phyloP scores from a whole-genome alignment of 495 filamentous ascomycete genomes.

The Sphaerosporella brunnea region DNA sequence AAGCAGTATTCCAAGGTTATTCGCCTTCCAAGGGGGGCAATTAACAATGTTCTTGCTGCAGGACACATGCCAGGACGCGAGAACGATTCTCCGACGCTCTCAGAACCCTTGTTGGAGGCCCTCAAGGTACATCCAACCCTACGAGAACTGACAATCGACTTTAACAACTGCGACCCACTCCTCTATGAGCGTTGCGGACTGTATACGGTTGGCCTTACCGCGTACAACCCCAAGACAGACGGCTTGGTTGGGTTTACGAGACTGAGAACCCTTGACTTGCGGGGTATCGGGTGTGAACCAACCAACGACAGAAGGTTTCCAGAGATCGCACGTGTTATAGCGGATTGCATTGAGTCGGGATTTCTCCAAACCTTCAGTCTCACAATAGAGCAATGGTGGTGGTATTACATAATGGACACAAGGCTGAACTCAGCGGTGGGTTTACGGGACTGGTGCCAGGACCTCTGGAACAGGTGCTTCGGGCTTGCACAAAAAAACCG shows the following conservation, averaged over 20 bases:
- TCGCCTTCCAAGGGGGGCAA: too few species aligned
- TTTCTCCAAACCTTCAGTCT: background rate
- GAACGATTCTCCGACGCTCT: too few species aligned
- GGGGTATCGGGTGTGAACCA: conserved; percentile 4
- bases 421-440: too few species aligned
- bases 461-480: conserved; percentile 12
- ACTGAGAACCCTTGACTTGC: conserved; percentile 10
- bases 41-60: too few species aligned
- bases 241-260: conserved; percentile 15
- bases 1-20: too few species aligned
- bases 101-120: too few species aligned
- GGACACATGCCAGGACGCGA: too few species aligned
- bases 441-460: conserved; percentile 9
- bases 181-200: background rate
- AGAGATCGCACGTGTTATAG: conserved; percentile 11
- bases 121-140: too few species aligned
- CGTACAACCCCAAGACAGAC: conserved; percentile 1
- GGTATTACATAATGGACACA: background rate
- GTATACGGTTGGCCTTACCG: background rate
- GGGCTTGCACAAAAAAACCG: conserved; percentile 3
- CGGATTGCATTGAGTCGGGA: conserved; percentile 6
- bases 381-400: background rate
- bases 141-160: conserved; percentile 16
- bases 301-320: conserved; percentile 1
- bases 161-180: conserved; percentile 9